These are phyloP conservation scores for Tylopilus vinaceipallidus DNA, from an alignment of 768 basidiomycete genomes.

Conservation along the genomic window DNA sequence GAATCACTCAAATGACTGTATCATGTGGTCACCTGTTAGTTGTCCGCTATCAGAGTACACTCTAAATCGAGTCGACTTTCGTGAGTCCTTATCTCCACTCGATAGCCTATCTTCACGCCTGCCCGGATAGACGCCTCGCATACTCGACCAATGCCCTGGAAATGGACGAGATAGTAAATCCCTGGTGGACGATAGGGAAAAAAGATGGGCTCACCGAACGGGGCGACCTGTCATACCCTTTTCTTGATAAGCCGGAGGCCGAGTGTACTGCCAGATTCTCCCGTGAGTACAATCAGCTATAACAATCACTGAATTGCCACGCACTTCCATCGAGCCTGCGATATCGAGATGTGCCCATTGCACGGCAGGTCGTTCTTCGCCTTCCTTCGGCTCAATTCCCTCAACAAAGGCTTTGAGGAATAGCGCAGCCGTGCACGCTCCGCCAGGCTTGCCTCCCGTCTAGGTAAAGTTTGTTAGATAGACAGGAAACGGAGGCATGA, in stretches of 20 bases:
- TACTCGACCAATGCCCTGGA: conserved; percentile 35
- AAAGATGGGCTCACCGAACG: conserved; percentile 53
- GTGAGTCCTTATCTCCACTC: conserved; percentile 2
- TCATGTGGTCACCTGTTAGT: neutral
- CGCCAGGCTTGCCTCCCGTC: conserved; percentile 72
- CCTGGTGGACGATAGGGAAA: neutral
- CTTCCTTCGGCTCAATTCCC: conserved; percentile 64
- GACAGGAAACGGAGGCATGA: neutral
- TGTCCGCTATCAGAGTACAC: no score
- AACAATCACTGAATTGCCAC: conserved; percentile 17
- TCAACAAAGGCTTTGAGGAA: conserved; percentile 85
- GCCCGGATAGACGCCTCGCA: conserved; percentile 25
- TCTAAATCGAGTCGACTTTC: neutral
- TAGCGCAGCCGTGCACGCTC: conserved; percentile 77
- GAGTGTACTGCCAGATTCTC: conserved; percentile 39
- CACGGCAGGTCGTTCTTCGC: conserved; percentile 48
- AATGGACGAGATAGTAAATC: neutral
- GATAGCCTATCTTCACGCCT: conserved; percentile 8
- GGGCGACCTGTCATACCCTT: conserved; percentile 81
- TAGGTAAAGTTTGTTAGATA: conserved; percentile 27
- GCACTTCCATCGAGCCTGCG: conserved; percentile 71
- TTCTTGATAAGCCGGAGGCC: conserved; percentile 60
- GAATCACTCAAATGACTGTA: neutral
- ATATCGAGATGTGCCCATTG: conserved; percentile 91
- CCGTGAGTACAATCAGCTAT: neutral